Evolutionary conservation across 768 basidiomycete genomes (phyloP), one percentile per base, ranked within the genome.

Genomic region (Lentinula sp.): DNA sequence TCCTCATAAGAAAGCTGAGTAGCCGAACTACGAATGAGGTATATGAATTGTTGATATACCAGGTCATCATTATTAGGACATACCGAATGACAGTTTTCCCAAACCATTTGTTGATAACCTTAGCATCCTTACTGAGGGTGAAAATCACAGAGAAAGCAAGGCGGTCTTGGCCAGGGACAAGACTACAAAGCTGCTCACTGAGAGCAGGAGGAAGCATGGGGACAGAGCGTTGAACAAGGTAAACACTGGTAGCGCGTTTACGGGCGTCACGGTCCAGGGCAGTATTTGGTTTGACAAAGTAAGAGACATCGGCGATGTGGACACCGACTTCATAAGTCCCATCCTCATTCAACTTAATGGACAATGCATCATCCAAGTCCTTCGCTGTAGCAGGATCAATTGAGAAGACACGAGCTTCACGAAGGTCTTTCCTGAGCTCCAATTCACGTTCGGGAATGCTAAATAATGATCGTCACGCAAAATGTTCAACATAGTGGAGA

Each of bases 181-280:
- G 82, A 74, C 93, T 96, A 76, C 97, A 99, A 13, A 95, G 80
- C 66, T 95, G 86, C 73, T 98, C 95, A 68, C 89, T 91, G 48
- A 99, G 77, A n/a, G 88, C 80, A 31, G 94, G 93, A 2, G 97
- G 97, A 8, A 99, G 79, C 97, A 99, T 99, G 1, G 96, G 95
- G 11, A 98, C 96, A 21, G 89, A 87, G 59, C 96, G 87, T 72
- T 99, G 97, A 31, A 98, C 86, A 48, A 99, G 89, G 70, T 98
- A 98, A 51, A 99, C 97, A 67, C 91, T 95, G 2, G 95, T 98
- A 31, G 95, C 97, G 62, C 95, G 84, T 75, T 98, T 98, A 65
- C 95, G 87, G 43, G 97, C 97, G 75, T 99, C 97, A 23, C 97
- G 92, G 69, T 99, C 97, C 67, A 99, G 78, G n/a, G 97, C 91